A percentile compares a stretch with the other conserved stretches of the same genome.
Evolutionary conservation across 345 rosid genomes (phyloP).

Genomic region (Eucalyptus rudis): DNA sequence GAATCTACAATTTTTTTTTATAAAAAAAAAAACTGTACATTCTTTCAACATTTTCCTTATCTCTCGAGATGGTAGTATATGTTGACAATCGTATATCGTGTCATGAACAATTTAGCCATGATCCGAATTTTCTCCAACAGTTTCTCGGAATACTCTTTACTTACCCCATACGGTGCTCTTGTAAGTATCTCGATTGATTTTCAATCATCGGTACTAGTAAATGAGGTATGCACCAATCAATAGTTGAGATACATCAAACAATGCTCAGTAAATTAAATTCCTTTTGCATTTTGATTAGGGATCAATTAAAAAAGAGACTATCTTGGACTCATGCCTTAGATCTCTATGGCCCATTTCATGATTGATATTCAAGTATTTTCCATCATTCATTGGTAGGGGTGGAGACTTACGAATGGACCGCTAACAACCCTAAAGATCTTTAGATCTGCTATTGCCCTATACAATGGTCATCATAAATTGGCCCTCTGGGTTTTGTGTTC

Average conservation of each 20-base stretch:
- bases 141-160: not conserved
- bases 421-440: not conserved
- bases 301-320: not conserved
- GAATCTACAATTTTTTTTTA: not conserved
- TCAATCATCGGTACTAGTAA: not conserved
- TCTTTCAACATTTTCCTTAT: not conserved
- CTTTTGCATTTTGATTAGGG: not conserved
- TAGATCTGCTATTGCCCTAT: not conserved
- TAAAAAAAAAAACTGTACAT: not conserved
- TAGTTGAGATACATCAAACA: not conserved
- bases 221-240: not conserved
- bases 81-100: not conserved
- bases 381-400: not conserved
- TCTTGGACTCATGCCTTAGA: not conserved
- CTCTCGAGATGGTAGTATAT: not conserved
- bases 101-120: not conserved
- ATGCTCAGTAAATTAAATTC: not conserved
- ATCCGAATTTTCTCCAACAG: not conserved
- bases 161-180: not conserved
- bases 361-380: not conserved
- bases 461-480: not conserved
- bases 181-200: not conserved
- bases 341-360: not conserved
- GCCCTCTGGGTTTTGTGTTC: not conserved
- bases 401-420: not conserved